Conservation (phyloP, 75 land plant genomes). For the Sequoiadendron giganteum region DNA sequence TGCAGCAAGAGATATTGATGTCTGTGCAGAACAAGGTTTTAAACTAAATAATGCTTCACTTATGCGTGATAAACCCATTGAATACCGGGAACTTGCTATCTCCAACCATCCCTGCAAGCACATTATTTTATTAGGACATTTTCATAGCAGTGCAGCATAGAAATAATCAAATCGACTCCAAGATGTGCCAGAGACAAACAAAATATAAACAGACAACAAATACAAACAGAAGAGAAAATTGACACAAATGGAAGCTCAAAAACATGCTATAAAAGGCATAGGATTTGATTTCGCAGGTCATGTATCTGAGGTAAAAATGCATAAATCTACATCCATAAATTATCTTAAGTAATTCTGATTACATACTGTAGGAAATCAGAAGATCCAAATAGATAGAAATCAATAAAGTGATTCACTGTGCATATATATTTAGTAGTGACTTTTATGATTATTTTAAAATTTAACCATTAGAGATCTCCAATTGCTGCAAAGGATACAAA, state of each 20-base stretch:
- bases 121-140: neutral
- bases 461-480: no score
- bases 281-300: neutral
- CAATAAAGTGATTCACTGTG: neutral
- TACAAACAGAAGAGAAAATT: neutral
- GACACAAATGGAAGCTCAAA: neutral
- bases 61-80: slow-evolving; percentile 80
- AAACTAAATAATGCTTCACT: slow-evolving; percentile 56
- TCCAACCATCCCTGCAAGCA: slow-evolving; percentile 55
- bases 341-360: neutral
- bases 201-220: neutral
- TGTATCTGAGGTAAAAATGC: neutral
- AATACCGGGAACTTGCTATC: slow-evolving; percentile 81
- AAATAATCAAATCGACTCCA: neutral
- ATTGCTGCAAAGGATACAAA: no score
- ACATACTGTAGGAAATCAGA: neutral
- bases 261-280: neutral
- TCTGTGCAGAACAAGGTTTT: slow-evolving; percentile 60
- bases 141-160: neutral
- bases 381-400: neutral
- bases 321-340: neutral
- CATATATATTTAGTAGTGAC: no score
- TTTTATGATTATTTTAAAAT: no score
- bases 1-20: slow-evolving; percentile 29
- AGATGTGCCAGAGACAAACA: neutral